Evolutionary conservation across 2,329 filamentous ascomycete genomes (phyloP), one percentile per base, ranked within the genome.

Genomic region (Talaromyces islandicus): DNA sequence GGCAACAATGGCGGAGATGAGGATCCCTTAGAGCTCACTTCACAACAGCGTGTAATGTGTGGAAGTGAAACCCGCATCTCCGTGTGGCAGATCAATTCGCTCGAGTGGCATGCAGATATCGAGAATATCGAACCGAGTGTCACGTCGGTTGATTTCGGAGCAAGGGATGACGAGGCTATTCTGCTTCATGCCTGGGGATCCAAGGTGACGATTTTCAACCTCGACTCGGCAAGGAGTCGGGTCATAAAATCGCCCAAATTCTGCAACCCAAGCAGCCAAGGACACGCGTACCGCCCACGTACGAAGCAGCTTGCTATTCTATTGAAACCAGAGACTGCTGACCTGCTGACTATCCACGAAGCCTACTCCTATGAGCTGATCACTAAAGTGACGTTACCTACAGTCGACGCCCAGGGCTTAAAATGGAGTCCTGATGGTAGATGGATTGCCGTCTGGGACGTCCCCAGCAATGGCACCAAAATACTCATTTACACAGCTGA

Each of bases 371-470:
- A 77, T 56, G 70, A 73, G 21, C 64, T 71, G 2, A 65, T 76
- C 5, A 67, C 67, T 10, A 70, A 69, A 9, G 67, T 72, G 6
- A 66, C 71, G 1, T 68, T 83, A 7, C 65, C 81, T 1, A 85
- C 83, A 2, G 68, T 77, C 17, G 84, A 87, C 72, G 84, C 82
- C 1, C 81, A 83, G 62, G 81, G 81, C 0, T 58, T 87, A 38
- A 81, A 80, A 67, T 87, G 84, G 84, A 85, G 82, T 63, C 78
- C 79, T 0, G 82, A 86, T 69, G 83, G 84, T 4, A 75, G 77
- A 61, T 87, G 85, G 85, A 72, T 87, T 60, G 81, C 79, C 1
- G 68, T 86, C 4, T 81, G 83, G 76, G 85, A 86, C 65, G 72
- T 80, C 32, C 75, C 82, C 2, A 81, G 79, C 59, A 71, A 74